Base-by-base conservation (phyloP, 768 basidiomycete species). In the Pleurotus tuoliensis region DNA sequence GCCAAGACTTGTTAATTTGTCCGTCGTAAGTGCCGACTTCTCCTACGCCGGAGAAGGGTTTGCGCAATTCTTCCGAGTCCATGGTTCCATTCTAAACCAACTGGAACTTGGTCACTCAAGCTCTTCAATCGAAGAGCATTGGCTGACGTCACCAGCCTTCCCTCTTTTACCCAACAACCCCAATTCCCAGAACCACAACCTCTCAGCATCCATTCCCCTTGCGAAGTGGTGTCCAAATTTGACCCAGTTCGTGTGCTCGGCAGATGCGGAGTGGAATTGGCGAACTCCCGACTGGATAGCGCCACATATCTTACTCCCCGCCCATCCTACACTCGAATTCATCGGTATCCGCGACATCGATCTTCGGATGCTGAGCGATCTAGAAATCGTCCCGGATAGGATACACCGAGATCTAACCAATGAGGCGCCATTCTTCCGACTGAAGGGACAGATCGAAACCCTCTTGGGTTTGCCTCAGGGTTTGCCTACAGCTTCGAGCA, bases 191-290 rank as follows among this genome's bases (percentile, higher is more conserved):
- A 56, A 63, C 59, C 43, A 67, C 66, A 47, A 65, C 66, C 30
- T 60, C 63, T 39, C 53, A n/a, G 47, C 48, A 44, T 47, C 60
- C 30, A 73, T 83, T 15, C 80, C 80, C 3, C 74, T 90, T 5
- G 83, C 82, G n/a, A 73, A 74, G 15, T 87, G 84, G 83, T 88
- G 86, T 60, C 88, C 88, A 0, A 83, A 85, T 60, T 73, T 90
- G 38, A 72, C 71, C 34, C 78, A 88, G 62, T 86, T 90, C 66
- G 85, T 90, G 48, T 89, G 87, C 64, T 81, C 79, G 44, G 88
- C 88, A 1, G 87, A 90, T 58, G 88, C 87, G 0, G 87, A 87
- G 63, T 90, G 88, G 88, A 86, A 89, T 59, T 90, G 88, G 88
- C 78, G 83, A 61, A 77, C 73, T 51, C 88, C 88, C 0, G 87